Evolutionary conservation across 495 filamentous ascomycete genomes (phyloP), one percentile per base, ranked within the genome.

Genomic region (Penicillium steckii): DNA sequence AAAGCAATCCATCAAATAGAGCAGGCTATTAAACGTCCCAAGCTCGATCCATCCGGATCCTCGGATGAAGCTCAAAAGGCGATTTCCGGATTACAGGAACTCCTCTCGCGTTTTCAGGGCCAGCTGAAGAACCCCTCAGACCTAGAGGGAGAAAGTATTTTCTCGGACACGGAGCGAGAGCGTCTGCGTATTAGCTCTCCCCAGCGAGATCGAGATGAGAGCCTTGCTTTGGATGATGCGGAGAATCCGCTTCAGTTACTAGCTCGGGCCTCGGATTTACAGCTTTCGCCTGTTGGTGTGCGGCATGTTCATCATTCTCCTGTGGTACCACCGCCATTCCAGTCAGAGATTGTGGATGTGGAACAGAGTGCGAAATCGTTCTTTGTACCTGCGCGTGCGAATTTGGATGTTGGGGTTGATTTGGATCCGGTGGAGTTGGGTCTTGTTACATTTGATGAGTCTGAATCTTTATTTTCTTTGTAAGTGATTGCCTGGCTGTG

Each of bases 1-100:
- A 89, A 87, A 64, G 85, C 86, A 1, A 75, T 89, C 22, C 80
- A 85, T 59, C 85, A 87, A 59, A 85, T 89, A 42, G 84, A 88
- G 56, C 82, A 88, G 61, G 86, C 84, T 12, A 78, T 89, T 40
- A 82, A 84, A 57, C 77, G 80, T n/a, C 82, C 81, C 0, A 81
- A 74, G 44, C 64, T 74, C 8, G 73, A 77, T 52, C 12, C 33
- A 7, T 60, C 61, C 21, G 17, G 23, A 2, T 66, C 74, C 15
- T 70, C 73, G 18, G 78, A 83, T 55, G 78, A 75, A 46, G 70
- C 76, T 13, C 61, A 66, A 12, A 84, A 80, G 30, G 71, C 80
- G 30, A 76, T 85, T 15, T 69, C 73, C 6, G 76, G 79, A 44
- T 66, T 87, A 18, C 79, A 83, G 53, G 77, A 72, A 6, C 66